Conservation (phyloP, 495 filamentous ascomycete genomes). For the Tuber calosporum region DNA sequence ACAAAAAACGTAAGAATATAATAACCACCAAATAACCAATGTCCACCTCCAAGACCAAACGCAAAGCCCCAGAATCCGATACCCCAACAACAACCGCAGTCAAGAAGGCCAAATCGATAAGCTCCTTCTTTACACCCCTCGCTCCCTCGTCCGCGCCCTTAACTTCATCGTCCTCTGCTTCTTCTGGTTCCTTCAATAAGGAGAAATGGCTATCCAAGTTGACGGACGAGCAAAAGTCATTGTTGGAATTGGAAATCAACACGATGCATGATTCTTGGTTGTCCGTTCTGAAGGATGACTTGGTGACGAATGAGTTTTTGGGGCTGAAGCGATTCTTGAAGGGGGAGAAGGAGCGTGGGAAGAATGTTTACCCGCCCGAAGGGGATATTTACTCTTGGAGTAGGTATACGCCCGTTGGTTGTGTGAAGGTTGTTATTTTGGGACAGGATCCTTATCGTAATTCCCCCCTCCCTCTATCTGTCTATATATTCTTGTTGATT, state of each 20-base stretch:
- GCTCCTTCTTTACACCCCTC: conserved; percentile 50
- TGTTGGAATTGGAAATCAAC: conserved; percentile 82
- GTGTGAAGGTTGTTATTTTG: conserved; percentile 79
- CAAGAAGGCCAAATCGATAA: conserved; percentile 68
- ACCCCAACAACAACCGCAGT: conserved; percentile 42
- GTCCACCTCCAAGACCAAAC: conserved; percentile 50
- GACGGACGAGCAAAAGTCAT: conserved; percentile 68
- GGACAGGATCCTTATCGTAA: conserved; percentile 88
- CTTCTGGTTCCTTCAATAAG: conserved; percentile 67
- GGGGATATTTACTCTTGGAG: conserved; percentile 97
- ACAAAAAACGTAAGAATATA: neutral
- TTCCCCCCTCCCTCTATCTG: neutral
- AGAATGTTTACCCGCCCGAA: conserved; percentile 73
- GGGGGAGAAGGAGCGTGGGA: conserved; percentile 62
- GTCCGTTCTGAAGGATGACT: conserved; percentile 72
- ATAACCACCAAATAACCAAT: conserved; percentile 9
- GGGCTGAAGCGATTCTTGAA: conserved; percentile 81
- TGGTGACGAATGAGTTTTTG: conserved; percentile 69
- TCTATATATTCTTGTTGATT: neutral
- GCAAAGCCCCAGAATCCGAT: conserved; percentile 55
- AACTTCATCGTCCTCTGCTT: conserved; percentile 12
- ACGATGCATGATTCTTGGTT: conserved; percentile 90
- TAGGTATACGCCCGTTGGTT: conserved; percentile 77
- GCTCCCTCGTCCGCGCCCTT: conserved; percentile 37
- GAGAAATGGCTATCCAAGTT: conserved; percentile 73